Conservation (phyloP, 2,329 filamentous ascomycete genomes). For the Ceratocystiopsis brevicomis region DNA sequence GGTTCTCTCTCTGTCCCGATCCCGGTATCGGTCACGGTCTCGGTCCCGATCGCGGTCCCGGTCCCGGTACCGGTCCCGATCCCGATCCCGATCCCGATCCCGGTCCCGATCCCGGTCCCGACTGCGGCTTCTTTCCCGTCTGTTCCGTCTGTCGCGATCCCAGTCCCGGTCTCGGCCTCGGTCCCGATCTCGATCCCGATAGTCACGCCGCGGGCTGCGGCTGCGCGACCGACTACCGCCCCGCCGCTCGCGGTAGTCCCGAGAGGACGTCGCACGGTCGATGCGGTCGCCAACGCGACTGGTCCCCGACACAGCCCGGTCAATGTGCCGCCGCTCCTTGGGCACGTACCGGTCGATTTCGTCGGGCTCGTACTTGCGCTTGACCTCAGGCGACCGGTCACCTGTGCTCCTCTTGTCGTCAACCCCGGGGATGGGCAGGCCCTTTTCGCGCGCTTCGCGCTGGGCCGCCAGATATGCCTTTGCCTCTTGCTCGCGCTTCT, state of each 20-base stretch:
- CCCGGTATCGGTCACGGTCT: constrained; percentile 12
- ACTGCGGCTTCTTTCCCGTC: background rate
- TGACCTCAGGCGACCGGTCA: constrained; percentile 25
- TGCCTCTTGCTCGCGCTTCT: constrained; percentile 42
- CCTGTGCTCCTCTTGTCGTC: constrained; percentile 27
- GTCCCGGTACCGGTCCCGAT: constrained; percentile 12
- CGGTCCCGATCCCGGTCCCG: constrained; percentile 14
- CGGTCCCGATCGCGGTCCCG: constrained; percentile 15
- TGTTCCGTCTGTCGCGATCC: constrained; percentile 4
- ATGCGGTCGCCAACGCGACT: too few relatives aligned
- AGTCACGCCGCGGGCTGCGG: constrained; percentile 4
- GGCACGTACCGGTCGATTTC: constrained; percentile 31
- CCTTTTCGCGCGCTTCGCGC: constrained; percentile 40
- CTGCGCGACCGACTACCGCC: constrained; percentile 2
- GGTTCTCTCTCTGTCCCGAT: constrained; percentile 10
- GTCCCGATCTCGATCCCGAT: constrained; percentile 16
- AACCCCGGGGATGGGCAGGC: constrained; percentile 37
- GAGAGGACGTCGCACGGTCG: background rate
- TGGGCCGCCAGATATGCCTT: constrained; percentile 45
- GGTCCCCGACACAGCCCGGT: constrained; percentile 13
- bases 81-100: constrained; percentile 17
- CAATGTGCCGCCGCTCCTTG: constrained; percentile 19
- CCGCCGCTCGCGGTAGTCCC: constrained; percentile 7
- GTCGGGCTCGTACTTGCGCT: constrained; percentile 19
- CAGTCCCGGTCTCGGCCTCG: constrained; percentile 8